Conservation (phyloP, 2,329 filamentous ascomycete species). For the Verticillium albo-atrum region DNA sequence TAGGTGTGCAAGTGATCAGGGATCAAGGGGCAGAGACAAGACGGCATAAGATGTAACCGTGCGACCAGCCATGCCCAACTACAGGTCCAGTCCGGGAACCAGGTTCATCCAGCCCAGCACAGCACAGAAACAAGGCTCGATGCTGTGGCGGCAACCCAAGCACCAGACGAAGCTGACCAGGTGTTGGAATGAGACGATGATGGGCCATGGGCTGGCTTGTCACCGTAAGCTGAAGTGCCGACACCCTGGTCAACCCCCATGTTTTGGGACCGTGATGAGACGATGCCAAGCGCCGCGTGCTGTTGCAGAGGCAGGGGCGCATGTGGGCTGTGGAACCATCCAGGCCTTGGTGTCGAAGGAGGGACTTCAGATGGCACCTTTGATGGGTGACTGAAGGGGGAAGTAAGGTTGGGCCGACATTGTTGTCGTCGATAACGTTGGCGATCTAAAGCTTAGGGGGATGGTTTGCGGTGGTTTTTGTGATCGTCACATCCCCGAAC, state of each 20-base stretch:
- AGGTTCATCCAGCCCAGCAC: not conserved
- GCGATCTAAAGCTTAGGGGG: too few relatives aligned
- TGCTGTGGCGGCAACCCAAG: not conserved
- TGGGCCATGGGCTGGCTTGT: not conserved
- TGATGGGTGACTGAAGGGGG: not conserved
- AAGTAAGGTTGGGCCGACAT: not conserved
- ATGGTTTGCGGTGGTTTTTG: too few relatives aligned
- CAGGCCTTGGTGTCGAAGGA: not conserved
- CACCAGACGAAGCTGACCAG: not conserved
- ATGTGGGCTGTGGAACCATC: not conserved
- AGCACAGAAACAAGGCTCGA: not conserved
- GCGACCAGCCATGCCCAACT: not conserved
- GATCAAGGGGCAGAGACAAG: not conserved
- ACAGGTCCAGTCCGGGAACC: not conserved
- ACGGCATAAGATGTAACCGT: not conserved
- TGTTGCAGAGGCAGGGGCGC: not conserved
- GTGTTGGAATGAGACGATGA: not conserved
- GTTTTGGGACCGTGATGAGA: conserved; percentile 10
- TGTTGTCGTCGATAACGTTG: too few relatives aligned
- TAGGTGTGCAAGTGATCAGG: not conserved
- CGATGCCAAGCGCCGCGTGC: conserved; percentile 11
- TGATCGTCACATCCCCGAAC: too few relatives aligned
- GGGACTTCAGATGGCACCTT: not conserved
- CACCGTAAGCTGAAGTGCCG: not conserved
- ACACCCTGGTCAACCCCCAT: conserved; percentile 1